Base-by-base conservation (phyloP, 495 filamentous ascomycete species). In the Hypoxylon trugodes region DNA sequence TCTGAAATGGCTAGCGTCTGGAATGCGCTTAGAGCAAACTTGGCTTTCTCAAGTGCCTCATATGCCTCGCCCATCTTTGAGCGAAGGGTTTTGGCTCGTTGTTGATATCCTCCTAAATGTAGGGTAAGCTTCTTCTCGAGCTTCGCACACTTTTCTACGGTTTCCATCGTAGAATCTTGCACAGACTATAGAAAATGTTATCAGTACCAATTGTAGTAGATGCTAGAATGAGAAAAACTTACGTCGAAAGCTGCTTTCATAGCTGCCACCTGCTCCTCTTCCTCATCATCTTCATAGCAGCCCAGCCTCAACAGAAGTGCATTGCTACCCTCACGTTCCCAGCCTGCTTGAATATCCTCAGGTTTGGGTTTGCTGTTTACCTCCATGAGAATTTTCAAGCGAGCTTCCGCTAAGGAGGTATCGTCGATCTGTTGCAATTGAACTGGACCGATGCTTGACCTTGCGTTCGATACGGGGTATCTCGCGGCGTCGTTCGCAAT, bases 101-200 rank as follows among this genome's bases (percentile, higher is more conserved):
- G 86, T 72, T 92, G 89, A 74, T 98, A 98, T 46, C 95, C 95
- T 22, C 94, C 93, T 0, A 93, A 86, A 62, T 94, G 87, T 41
- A 96, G 76, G 5, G 83, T 82, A n/a, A 98, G 85, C 77, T 97
- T 97, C 80, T 96, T 96, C 74, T 98, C 93, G 8, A 93, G 77
- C 72, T 92, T 95, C 66, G 91, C 92, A 42, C 88, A 90, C 47
- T 86, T 83, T 57, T 92, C 87, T 4, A 94, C 94, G 0, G 86
- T 87, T 3, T 81, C 81, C 51, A 87, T 81, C 42, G 96, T 85
- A 6, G 82, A 79, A 26, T 89, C 83, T 71, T 96, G 87, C 6
- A 92, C 81, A 16, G 84, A 83, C 83, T 95, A 13, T 42, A 41
- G 71, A 41, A 75, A 74, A 69, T 59, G 45, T 55, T 74, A 73